Evolutionary conservation across 352 stramenopile genomes (phyloP).

Genomic region (Halophytophthora polymorphica): DNA sequence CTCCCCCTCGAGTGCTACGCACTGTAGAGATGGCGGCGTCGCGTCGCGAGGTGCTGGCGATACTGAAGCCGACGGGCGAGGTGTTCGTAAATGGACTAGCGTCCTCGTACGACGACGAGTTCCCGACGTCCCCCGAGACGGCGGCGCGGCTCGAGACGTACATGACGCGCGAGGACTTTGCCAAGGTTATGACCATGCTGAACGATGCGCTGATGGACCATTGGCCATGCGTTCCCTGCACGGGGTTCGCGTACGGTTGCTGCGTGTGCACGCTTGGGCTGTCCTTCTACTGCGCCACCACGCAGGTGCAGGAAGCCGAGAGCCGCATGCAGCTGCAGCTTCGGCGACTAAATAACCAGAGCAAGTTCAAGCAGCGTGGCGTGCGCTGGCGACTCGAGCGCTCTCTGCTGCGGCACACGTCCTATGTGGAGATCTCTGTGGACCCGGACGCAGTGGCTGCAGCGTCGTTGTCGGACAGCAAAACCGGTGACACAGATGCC

Average conservation of each 20-base stretch:
- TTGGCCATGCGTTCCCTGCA: conserved; percentile 82
- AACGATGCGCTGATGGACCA: conserved; percentile 82
- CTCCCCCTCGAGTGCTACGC: no score
- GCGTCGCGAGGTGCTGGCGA: conserved; percentile 30
- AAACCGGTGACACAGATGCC: not conserved
- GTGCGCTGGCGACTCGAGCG: conserved; percentile 68
- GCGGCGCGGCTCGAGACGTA: conserved; percentile 31
- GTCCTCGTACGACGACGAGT: conserved; percentile 75
- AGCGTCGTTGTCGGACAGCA: not conserved
- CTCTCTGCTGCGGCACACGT: conserved; percentile 65
- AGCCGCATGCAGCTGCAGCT: conserved; percentile 61
- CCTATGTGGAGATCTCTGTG: conserved; percentile 60
- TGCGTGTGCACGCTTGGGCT: conserved; percentile 79
- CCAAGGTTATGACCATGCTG: conserved; percentile 56
- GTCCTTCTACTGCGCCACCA: conserved; percentile 76
- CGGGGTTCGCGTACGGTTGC: conserved; percentile 76
- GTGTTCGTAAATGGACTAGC: conserved; percentile 79
- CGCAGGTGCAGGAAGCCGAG: conserved; percentile 75
- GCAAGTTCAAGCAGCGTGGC: conserved; percentile 48
- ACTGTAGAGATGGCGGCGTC: conserved; percentile 18
- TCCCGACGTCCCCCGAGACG: conserved; percentile 40
- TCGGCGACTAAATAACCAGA: conserved; percentile 63
- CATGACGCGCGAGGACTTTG: conserved; percentile 69
- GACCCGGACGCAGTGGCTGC: not conserved
- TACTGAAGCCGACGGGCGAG: conserved; percentile 63